Evolutionary conservation across 305 asterid species (phyloP).

Genomic region (Plantago coronopus): DNA sequence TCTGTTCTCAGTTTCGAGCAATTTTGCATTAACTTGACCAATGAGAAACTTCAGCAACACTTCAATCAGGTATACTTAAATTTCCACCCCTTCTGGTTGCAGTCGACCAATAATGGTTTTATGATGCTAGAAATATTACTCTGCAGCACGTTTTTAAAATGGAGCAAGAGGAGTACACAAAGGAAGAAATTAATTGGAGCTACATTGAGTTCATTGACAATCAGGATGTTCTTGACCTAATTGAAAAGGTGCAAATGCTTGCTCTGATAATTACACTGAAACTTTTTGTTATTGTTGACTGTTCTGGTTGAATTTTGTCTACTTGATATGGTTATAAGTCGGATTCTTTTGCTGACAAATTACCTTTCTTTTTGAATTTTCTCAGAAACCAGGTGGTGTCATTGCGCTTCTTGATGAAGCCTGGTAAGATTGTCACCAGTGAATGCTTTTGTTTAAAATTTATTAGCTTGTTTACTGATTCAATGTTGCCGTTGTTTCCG

Average conservation of each 20-base stretch:
- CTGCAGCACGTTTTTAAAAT: constrained; percentile 95
- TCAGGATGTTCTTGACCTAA: constrained; percentile 58
- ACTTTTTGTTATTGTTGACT: not conserved
- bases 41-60: constrained; percentile 67
- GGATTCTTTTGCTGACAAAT: constrained; percentile 12
- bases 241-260: constrained; percentile 49
- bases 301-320: not conserved
- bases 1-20: constrained; percentile 49
- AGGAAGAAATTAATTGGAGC: constrained; percentile 98
- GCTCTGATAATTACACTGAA: not conserved
- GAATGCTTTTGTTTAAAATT: constrained; percentile 3
- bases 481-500: constrained; percentile 4
- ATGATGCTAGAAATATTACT: constrained; percentile 26
- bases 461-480: constrained; percentile 16
- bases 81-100: constrained; percentile 11
- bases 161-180: constrained; percentile 81
- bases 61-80: constrained; percentile 77
- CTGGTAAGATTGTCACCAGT: constrained; percentile 33
- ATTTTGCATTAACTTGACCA: constrained; percentile 59
- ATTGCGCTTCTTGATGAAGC: constrained; percentile 55
- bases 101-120: constrained; percentile 15
- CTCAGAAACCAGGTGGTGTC: constrained; percentile 60
- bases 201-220: constrained; percentile 96
- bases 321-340: not conserved
- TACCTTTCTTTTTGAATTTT: constrained; percentile 14